phyloP scores from a whole-genome alignment of 257 asterid genomes.

The Sherardia arvensis region DNA sequence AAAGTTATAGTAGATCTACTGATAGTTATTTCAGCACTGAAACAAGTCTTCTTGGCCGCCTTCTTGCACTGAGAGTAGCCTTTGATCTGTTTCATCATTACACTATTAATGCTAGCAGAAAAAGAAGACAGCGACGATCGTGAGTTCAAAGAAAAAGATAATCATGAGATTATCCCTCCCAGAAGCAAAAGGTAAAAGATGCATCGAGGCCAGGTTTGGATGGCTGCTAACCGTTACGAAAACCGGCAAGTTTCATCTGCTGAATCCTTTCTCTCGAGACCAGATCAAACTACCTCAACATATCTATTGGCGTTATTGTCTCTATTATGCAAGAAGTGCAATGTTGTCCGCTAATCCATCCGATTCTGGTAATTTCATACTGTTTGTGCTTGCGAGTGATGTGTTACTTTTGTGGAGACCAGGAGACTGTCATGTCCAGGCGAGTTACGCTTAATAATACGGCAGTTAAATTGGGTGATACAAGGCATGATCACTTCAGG shows the following conservation, averaged over 20 bases:
- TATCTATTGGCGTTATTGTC: no score
- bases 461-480: background rate
- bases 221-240: background rate
- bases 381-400: background rate
- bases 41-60: no score
- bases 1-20: no score
- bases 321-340: no score
- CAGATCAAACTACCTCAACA: background rate
- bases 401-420: background rate
- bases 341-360: background rate
- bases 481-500: no score
- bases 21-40: no score
- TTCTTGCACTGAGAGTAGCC: no score
- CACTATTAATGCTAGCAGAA: background rate
- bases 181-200: slow-evolving; percentile 2
- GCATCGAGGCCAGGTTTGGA: background rate
- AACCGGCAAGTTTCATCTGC: background rate
- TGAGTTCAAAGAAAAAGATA: background rate
- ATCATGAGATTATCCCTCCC: no score
- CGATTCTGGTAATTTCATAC: background rate
- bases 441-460: background rate
- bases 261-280: background rate
- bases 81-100: no score
- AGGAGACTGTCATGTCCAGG: background rate
- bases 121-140: background rate